Evolutionary conservation across 1,284 basidiomycete species (phyloP).

Genomic region (Pholiota adiposa): DNA sequence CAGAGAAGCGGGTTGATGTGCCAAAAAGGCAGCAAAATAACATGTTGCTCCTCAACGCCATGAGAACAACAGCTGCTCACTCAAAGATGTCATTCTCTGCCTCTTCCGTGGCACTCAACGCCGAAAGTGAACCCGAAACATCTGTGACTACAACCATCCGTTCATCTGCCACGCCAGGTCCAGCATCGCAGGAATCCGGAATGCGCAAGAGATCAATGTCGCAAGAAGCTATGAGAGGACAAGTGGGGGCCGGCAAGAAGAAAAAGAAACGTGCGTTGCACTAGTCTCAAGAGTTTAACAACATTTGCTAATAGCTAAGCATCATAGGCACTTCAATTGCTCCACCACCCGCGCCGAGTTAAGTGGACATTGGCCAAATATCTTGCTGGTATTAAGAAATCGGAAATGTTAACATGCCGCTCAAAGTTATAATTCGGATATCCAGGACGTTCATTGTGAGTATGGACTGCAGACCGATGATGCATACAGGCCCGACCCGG

Average conservation of each 20-base stretch:
- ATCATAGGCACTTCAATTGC: slow-evolving; percentile 37
- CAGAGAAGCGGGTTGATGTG: slow-evolving; percentile 26
- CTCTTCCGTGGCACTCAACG: slow-evolving; percentile 30
- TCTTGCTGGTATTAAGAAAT: neutral
- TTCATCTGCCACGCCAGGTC: slow-evolving; percentile 61
- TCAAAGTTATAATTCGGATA: neutral
- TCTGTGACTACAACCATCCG: slow-evolving; percentile 44
- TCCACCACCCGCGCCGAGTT: slow-evolving; percentile 30
- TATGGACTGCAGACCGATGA: neutral
- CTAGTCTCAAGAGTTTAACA: neutral
- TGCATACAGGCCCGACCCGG: neutral
- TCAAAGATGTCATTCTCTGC: slow-evolving; percentile 54
- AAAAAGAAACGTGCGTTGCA: slow-evolving; percentile 63
- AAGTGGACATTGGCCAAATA: neutral
- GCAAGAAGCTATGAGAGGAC: slow-evolving; percentile 52
- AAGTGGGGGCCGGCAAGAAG: slow-evolving; percentile 64
- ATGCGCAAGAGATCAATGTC: slow-evolving; percentile 48
- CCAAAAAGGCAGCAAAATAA: slow-evolving; percentile 68
- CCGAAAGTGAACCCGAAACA: slow-evolving; percentile 45
- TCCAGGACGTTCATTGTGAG: neutral
- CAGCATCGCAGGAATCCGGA: slow-evolving; percentile 44
- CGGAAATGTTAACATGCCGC: neutral
- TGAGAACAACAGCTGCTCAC: slow-evolving; percentile 75
- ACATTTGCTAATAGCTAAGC: neutral
- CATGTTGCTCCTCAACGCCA: slow-evolving; percentile 69